A percentile compares a stretch with the other conserved stretches of the same genome.
phyloP scores from a whole-genome alignment of 2,329 filamentous ascomycete genomes.

The Mollisia scopiformis region DNA sequence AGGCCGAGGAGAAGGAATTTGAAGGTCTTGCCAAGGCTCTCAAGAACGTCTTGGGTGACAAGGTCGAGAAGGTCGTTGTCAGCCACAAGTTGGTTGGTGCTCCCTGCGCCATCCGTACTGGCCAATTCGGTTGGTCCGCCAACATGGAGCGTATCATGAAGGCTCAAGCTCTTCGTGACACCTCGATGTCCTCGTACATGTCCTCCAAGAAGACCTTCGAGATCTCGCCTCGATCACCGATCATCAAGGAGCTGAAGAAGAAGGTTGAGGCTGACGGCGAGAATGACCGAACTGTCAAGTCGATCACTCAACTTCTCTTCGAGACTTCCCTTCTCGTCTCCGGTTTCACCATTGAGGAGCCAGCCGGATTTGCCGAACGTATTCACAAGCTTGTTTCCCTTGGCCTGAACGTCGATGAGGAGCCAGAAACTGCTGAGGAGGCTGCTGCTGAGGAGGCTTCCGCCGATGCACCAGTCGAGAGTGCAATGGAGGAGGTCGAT shows the following conservation, averaged over 20 bases:
- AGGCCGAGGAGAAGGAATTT: conserved; percentile 98
- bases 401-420: conserved; percentile 96
- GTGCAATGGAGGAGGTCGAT: conserved; percentile 99
- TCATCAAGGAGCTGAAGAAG: conserved; percentile 99
- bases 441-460: conserved; percentile 61
- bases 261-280: conserved; percentile 98
- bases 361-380: conserved; percentile 95
- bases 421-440: conserved; percentile 72
- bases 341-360: conserved; percentile 99
- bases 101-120: conserved; percentile 98
- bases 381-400: conserved; percentile 99
- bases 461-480: conserved; percentile 63
- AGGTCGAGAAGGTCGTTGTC: conserved; percentile 99
- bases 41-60: conserved; percentile 99
- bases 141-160: conserved; percentile 99
- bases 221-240: conserved; percentile 98
- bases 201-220: conserved; percentile 99
- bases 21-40: conserved; percentile 93
- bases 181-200: conserved; percentile 99
- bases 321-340: conserved; percentile 98
- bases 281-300: conserved; percentile 99
- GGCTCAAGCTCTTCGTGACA: conserved; percentile 99
- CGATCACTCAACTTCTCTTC: conserved; percentile 96
- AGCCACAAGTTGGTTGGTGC: conserved; percentile 94
- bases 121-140: conserved; percentile 99